A percentile compares a stretch with the other conserved stretches of the same genome.
Evolutionary conservation across 2,329 filamentous ascomycete species (phyloP).

Genomic region (Aspergillus brasiliensis): DNA sequence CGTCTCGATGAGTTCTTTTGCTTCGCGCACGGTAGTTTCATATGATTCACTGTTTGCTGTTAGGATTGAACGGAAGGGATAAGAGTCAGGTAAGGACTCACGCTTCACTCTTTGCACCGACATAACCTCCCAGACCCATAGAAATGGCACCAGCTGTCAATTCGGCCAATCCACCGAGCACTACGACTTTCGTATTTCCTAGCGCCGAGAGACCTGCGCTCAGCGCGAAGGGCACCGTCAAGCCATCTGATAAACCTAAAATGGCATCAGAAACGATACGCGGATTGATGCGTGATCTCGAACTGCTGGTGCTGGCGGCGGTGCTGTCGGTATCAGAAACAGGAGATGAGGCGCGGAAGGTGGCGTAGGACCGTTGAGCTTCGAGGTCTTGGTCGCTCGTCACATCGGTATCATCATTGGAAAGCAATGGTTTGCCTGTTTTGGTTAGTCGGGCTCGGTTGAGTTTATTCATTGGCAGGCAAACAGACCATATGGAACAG

Average conservation of each 20-base stretch:
- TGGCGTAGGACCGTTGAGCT: conserved; percentile 38
- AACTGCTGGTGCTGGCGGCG: conserved; percentile 20
- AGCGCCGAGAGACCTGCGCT: conserved; percentile 68
- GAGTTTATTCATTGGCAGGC: conserved; percentile 7
- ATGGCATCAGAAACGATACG: conserved; percentile 62
- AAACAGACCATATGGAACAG: conserved; percentile 17
- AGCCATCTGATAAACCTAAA: conserved; percentile 74
- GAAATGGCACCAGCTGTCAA: conserved; percentile 74
- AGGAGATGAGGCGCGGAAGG: conserved; percentile 31
- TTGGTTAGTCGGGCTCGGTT: conserved; percentile 5
- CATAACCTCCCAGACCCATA: conserved; percentile 77
- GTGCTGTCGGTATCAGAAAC: conserved; percentile 25
- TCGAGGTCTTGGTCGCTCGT: conserved; percentile 35
- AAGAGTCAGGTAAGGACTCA: conserved; percentile 32
- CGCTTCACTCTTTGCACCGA: conserved; percentile 59
- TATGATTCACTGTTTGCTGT: conserved; percentile 44
- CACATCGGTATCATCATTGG: conserved; percentile 23
- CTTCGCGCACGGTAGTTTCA: conserved; percentile 48
- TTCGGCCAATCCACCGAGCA: conserved; percentile 75
- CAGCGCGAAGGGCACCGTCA: conserved; percentile 78
- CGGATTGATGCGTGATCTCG: conserved; percentile 41
- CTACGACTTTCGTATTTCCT: conserved; percentile 66
- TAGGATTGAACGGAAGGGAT: background rate
- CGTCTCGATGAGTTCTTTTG: conserved; percentile 41
- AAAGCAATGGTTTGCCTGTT: conserved; percentile 37